phyloP scores from a whole-genome alignment of 495 filamentous ascomycete genomes.

The Pseudomonodictys pantanalensis region DNA sequence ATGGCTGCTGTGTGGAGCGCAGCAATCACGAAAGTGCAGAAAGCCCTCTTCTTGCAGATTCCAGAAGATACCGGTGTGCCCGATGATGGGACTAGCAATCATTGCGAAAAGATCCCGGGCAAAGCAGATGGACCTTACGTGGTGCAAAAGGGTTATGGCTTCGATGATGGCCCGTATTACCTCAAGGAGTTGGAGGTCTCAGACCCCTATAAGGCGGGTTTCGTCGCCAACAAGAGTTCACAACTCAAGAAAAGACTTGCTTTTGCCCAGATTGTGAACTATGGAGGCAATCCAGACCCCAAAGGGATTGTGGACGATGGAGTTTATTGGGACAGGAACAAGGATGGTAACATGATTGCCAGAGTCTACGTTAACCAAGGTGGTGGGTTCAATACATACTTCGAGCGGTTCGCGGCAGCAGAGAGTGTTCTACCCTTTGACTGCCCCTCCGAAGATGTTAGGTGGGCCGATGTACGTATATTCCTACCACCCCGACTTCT shows the following conservation, averaged over 20 bases:
- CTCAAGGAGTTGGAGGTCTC: no score
- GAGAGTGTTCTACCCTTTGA: background rate
- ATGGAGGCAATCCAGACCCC: background rate
- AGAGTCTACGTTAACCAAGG: background rate
- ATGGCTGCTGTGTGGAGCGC: conserved; percentile 5
- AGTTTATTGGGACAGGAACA: background rate
- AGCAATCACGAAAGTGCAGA: background rate
- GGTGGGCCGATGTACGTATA: conserved; percentile 4
- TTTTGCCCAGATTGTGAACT: background rate
- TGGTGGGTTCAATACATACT: background rate
- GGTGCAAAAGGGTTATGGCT: conserved; percentile 1
- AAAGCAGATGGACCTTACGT: background rate
- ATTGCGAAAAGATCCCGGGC: background rate
- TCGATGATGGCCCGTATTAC: background rate
- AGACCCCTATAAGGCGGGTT: background rate
- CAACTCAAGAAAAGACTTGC: background rate
- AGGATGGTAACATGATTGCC: no score
- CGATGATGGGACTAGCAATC: background rate
- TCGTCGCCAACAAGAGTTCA: background rate
- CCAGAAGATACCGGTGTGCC: conserved; percentile 2
- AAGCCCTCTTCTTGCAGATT: background rate
- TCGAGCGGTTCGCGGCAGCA: background rate
- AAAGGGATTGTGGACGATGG: background rate
- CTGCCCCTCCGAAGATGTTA: background rate
- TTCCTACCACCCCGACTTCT: no score